Percentiles rank a stretch among this genome's conserved stretches.
phyloP scores from a whole-genome alignment of 441 rosid species.

The Breynia disticha region DNA sequence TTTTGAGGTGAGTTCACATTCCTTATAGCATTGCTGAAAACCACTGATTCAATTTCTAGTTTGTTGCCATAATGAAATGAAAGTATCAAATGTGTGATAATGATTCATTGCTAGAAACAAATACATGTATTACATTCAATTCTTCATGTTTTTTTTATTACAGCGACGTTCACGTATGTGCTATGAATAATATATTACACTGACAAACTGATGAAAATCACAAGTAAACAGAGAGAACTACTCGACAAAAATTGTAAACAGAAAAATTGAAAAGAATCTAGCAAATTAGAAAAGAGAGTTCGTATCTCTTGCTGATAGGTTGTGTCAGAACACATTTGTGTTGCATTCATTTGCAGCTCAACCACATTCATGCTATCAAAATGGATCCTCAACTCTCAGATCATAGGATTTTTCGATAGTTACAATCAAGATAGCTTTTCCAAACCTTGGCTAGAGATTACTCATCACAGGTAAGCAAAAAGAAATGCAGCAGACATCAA shows the following conservation, averaged over 20 bases:
- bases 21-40: not conserved
- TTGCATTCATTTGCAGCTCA: conserved; percentile 10
- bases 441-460: conserved; percentile 4
- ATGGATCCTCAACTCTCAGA: conserved; percentile 6
- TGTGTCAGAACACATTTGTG: conserved; percentile 13
- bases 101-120: conserved; percentile 2
- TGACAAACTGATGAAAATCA: conserved; percentile 16
- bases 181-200: conserved; percentile 16
- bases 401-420: conserved; percentile 4
- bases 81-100: not conserved
- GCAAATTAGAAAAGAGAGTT: conserved; percentile 12
- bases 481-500: conserved; percentile 25
- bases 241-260: conserved; percentile 13
- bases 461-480: conserved; percentile 25
- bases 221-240: conserved; percentile 10
- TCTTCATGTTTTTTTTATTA: conserved; percentile 21
- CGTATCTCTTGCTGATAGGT: conserved; percentile 7
- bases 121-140: conserved; percentile 13
- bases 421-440: conserved; percentile 15
- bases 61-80: not conserved
- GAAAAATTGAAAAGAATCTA: conserved; percentile 5
- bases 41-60: not conserved
- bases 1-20: no score
- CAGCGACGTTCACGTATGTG: conserved; percentile 15
- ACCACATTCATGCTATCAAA: conserved; percentile 5